Evolutionary conservation across 2,329 filamentous ascomycete genomes (phyloP).

Genomic region (Pseudopithomyces maydicus): DNA sequence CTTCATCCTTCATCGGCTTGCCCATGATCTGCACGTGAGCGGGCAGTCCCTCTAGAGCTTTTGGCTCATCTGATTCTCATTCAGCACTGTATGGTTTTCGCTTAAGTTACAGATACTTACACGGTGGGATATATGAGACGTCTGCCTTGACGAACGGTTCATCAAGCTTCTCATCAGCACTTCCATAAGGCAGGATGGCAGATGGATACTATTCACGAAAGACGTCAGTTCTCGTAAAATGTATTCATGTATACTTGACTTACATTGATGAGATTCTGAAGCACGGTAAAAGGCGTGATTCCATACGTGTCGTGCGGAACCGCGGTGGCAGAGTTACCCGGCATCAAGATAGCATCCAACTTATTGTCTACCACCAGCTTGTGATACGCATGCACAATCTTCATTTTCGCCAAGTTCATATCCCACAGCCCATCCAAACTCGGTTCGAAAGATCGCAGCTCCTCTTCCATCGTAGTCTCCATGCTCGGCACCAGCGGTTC

Average conservation of each 20-base stretch:
- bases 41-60: conserved; percentile 50
- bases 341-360: conserved; percentile 58
- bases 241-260: conserved; percentile 21
- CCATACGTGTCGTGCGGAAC: conserved; percentile 59
- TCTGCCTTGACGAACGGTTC: conserved; percentile 32
- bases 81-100: background rate
- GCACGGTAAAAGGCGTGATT: conserved; percentile 51
- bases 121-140: conserved; percentile 43
- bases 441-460: conserved; percentile 37
- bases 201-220: conserved; percentile 52
- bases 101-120: conserved; percentile 24
- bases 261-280: conserved; percentile 60
- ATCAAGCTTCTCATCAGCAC: conserved; percentile 50
- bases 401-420: conserved; percentile 46
- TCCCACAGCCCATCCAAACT: conserved; percentile 49
- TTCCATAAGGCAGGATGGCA: conserved; percentile 54
- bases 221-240: conserved; percentile 1
- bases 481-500: conserved; percentile 54
- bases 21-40: conserved; percentile 55
- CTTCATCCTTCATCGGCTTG: conserved; percentile 55
- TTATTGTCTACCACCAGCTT: conserved; percentile 48
- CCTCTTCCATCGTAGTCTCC: conserved; percentile 33
- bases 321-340: conserved; percentile 57
- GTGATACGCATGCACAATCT: conserved; percentile 49
- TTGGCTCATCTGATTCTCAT: conserved; percentile 47